Evolutionary conservation across 2,329 filamentous ascomycete genomes (phyloP).

Genomic region (Colletotrichum sp.): DNA sequence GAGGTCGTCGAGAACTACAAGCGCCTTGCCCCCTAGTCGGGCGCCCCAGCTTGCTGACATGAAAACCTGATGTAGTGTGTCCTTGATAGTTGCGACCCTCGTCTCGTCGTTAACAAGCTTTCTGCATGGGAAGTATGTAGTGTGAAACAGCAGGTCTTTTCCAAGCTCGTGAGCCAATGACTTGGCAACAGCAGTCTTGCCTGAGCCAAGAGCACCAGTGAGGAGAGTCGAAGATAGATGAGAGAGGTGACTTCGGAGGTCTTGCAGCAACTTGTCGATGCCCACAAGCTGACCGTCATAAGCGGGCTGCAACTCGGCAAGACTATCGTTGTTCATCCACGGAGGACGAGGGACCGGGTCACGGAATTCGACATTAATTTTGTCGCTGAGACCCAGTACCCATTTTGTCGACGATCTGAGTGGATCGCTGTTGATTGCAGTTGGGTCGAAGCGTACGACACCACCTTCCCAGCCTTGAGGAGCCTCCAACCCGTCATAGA

Average conservation of each 20-base stretch:
- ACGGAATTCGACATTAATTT: constrained; percentile 77
- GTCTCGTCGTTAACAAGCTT: constrained; percentile 91
- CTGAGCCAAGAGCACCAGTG: constrained; percentile 86
- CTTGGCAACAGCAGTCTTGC: constrained; percentile 83
- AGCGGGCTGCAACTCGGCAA: constrained; percentile 60
- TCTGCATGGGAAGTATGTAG: constrained; percentile 84
- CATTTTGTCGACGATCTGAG: constrained; percentile 48
- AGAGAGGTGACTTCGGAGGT: constrained; percentile 76
- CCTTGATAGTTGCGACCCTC: constrained; percentile 87
- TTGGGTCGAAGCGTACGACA: constrained; percentile 77
- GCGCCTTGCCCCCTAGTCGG: constrained; percentile 77
- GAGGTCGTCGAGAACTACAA: constrained; percentile 91
- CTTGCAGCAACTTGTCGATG: constrained; percentile 76
- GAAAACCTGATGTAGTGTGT: constrained; percentile 82
- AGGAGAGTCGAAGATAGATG: constrained; percentile 89
- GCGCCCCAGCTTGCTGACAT: constrained; percentile 92
- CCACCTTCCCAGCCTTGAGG: constrained; percentile 80
- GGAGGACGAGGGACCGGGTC: constrained; percentile 70
- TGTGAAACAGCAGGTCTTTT: constrained; percentile 76
- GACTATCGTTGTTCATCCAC: constrained; percentile 50
- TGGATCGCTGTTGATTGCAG: constrained; percentile 34
- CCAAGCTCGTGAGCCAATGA: constrained; percentile 76
- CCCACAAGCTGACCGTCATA: constrained; percentile 73
- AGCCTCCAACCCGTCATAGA: constrained; percentile 56
- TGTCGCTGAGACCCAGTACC: constrained; percentile 79